Evolutionary conservation across 352 stramenopile genomes (phyloP).

Genomic region (Phytophthora melonis): DNA sequence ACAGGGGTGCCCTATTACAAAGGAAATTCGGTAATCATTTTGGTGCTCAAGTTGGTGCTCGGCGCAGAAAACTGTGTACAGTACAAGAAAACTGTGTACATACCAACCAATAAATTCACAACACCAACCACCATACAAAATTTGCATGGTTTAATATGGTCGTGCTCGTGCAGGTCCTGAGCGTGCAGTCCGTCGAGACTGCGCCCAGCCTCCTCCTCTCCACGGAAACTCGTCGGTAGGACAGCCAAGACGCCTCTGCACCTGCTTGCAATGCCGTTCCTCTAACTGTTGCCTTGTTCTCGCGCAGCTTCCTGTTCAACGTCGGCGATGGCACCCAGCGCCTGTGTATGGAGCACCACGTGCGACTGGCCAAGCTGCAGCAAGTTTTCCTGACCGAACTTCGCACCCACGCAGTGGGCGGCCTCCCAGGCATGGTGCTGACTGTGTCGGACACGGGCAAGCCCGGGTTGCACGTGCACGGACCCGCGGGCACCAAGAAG

Average conservation of each 20-base stretch:
- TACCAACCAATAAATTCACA: too few species aligned
- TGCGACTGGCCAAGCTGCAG: constrained; percentile 85
- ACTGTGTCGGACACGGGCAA: constrained; percentile 92
- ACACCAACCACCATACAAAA: constrained; percentile 4
- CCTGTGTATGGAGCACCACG: constrained; percentile 93
- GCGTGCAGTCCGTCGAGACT: constrained; percentile 80
- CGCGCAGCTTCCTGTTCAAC: constrained; percentile 89
- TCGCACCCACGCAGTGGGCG: constrained; percentile 77
- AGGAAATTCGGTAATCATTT: too few species aligned
- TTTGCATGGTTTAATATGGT: too few species aligned
- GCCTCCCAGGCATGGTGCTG: constrained; percentile 88
- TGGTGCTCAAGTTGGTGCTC: too few species aligned
- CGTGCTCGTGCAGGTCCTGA: constrained; percentile 80
- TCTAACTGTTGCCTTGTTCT: constrained; percentile 12
- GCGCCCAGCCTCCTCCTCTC: constrained; percentile 74
- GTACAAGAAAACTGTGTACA: too few species aligned
- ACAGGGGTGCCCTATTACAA: too few species aligned
- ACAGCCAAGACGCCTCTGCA: not conserved
- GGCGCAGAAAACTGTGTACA: too few species aligned
- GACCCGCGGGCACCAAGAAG: constrained; percentile 66
- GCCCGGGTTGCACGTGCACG: constrained; percentile 71
- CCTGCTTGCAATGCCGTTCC: constrained; percentile 3
- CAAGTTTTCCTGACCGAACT: constrained; percentile 90
- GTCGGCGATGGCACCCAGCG: constrained; percentile 90
- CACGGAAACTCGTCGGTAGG: constrained; percentile 69